Evolutionary conservation across 1,284 basidiomycete genomes (phyloP).

Genomic region (Cystobasidiaceae sp.): DNA sequence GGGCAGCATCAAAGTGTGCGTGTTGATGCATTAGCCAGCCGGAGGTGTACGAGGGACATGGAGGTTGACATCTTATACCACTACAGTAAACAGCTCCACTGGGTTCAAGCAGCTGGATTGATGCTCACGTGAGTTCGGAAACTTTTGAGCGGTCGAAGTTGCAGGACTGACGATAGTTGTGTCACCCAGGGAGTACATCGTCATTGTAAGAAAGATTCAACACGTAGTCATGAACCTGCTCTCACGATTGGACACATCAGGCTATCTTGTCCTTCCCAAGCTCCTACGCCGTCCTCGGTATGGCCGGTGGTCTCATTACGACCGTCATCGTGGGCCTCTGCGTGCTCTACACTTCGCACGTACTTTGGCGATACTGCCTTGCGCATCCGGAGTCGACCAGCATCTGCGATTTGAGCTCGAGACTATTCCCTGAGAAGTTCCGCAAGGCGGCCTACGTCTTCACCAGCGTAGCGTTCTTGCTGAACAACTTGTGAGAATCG

Average conservation of each 20-base stretch:
- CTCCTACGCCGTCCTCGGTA: slow-evolving; percentile 57
- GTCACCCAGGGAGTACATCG: slow-evolving; percentile 16
- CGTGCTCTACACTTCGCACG: slow-evolving; percentile 51
- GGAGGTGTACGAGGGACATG: neutral
- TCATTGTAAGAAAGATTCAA: slow-evolving; percentile 5
- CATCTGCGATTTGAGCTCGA: slow-evolving; percentile 60
- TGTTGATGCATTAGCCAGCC: neutral
- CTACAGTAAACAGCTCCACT: slow-evolving; percentile 14
- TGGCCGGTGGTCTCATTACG: slow-evolving; percentile 54
- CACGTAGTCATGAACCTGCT: neutral
- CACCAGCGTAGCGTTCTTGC: slow-evolving; percentile 52
- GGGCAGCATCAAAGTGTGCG: slow-evolving; percentile 21
- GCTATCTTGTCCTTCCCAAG: slow-evolving; percentile 56
- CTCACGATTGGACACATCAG: neutral
- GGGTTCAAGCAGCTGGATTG: slow-evolving; percentile 19
- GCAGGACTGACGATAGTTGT: neutral
- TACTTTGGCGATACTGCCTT: slow-evolving; percentile 59
- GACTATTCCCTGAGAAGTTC: slow-evolving; percentile 51
- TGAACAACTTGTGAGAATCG: slow-evolving; percentile 49
- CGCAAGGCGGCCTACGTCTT: slow-evolving; percentile 53
- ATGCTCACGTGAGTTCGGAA: slow-evolving; percentile 21
- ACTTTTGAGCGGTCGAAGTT: too few species aligned
- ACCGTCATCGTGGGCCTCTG: slow-evolving; percentile 49
- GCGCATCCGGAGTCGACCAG: slow-evolving; percentile 55
- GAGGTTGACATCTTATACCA: neutral